Conservation (phyloP, 2,329 filamentous ascomycete species). For the Fusarium sp. region DNA sequence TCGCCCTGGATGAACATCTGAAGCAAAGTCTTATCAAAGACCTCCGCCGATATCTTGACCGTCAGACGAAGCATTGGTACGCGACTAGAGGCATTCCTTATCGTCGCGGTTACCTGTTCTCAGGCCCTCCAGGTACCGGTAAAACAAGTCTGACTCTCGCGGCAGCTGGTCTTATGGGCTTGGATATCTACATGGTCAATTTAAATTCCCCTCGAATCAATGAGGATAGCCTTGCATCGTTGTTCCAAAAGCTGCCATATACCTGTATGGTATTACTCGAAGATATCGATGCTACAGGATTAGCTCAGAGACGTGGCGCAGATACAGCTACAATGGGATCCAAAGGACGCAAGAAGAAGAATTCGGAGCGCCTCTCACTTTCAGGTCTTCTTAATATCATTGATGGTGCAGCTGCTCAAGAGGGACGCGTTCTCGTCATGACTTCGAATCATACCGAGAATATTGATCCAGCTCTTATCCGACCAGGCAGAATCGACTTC, state of each 20-base stretch:
- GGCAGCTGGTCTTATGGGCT: conserved; percentile 8
- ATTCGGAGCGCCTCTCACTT: conserved; percentile 50
- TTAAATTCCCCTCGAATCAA: conserved; percentile 5
- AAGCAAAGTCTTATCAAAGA: not conserved
- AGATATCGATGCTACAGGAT: conserved; percentile 17
- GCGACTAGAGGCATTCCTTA: conserved; percentile 26
- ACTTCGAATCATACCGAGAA: conserved; percentile 67
- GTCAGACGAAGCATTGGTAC: conserved; percentile 20
- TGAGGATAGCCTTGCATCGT: conserved; percentile 18
- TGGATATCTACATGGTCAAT: conserved; percentile 25
- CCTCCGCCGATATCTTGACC: conserved; percentile 4
- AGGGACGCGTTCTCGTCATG: conserved; percentile 78
- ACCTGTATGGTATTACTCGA: conserved; percentile 15
- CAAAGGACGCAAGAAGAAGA: not conserved
- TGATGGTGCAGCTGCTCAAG: conserved; percentile 74
- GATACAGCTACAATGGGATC: not conserved
- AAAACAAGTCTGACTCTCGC: conserved; percentile 26
- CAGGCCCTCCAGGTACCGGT: conserved; percentile 32
- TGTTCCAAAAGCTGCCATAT: conserved; percentile 1
- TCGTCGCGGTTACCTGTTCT: conserved; percentile 29
- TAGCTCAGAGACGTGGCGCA: conserved; percentile 2
- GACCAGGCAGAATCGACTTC: conserved; percentile 10
- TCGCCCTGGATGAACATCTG: conserved; percentile 12
- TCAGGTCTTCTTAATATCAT: conserved; percentile 76
- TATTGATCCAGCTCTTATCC: conserved; percentile 11